Evolutionary conservation across 2,329 filamentous ascomycete genomes (phyloP).

Genomic region (Sporothrix luriei): DNA sequence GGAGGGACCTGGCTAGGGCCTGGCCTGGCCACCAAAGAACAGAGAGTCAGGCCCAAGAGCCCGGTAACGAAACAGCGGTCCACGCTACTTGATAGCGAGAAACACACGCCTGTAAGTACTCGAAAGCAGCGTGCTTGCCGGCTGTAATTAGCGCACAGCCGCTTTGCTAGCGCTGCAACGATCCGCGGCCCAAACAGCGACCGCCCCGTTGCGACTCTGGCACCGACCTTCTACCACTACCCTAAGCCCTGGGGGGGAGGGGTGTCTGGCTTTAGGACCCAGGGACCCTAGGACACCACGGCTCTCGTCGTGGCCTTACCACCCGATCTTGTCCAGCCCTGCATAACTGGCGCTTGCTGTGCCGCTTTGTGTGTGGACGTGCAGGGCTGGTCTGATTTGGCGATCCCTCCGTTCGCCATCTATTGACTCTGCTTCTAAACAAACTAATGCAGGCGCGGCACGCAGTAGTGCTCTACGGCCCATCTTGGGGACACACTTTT

Average conservation of each 20-base stretch:
- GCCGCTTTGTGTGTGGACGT: neutral
- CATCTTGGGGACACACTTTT: neutral
- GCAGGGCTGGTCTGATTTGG: constrained; percentile 7
- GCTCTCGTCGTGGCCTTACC: neutral
- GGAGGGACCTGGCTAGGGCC: constrained; percentile 11
- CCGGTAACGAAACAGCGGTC: neutral
- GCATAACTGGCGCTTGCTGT: constrained; percentile 12
- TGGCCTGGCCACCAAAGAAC: neutral
- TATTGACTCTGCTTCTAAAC: neutral
- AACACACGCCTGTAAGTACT: neutral
- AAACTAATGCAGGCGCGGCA: constrained; percentile 23
- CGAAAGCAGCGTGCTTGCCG: neutral
- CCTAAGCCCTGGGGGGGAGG: neutral
- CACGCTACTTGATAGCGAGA: constrained; percentile 1
- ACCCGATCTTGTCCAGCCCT: neutral
- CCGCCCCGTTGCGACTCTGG: constrained; percentile 22
- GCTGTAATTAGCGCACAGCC: constrained; percentile 27
- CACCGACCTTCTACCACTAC: neutral
- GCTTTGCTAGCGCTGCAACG: constrained; percentile 28
- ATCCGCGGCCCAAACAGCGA: constrained; percentile 16
- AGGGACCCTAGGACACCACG: neutral
- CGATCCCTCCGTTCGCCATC: constrained; percentile 4
- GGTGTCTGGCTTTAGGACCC: neutral
- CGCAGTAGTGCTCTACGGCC: constrained; percentile 8
- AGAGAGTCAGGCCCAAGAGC: neutral